Base-by-base conservation (phyloP, 139 green algal genomes). In the Pedinophyceae sp. region DNA sequence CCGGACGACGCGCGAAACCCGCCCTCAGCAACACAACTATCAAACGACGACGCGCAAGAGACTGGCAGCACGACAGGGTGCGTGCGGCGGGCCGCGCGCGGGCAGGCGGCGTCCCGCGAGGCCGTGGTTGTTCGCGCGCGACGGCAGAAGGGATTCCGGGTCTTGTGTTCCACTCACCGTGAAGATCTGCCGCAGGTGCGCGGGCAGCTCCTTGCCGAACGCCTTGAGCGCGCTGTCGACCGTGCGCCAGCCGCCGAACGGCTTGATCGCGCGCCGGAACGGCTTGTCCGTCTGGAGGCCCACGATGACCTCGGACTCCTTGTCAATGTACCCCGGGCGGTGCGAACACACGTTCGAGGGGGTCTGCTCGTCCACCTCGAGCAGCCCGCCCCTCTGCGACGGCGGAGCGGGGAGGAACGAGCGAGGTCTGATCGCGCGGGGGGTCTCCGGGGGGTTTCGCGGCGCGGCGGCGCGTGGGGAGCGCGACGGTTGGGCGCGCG, bases 211-310 rank as follows among this genome's bases (percentile, higher is more conserved):
- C 48, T 48, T 72, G 50, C 67, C 73, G 52, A 77, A 79, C 13
- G 64, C 55, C 59, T 76, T 50, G 19, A 86, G 69, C 15, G 77
- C 77, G n/a, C 58, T 58, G 55, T 79, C 71, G 38, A 88, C 77
- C 66, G 83, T 73, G 61, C 70, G 64, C 30, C 74, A 70, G 22
- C 79, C 79, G 26, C 79, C 79, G 60, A 76, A 59, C 0, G 78
- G 75, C 67, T 88, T 88, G 58, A 88, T 86, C 28, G 71, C 69
- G 29, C 79, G 67, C 65, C 83, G 80, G 1, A 88, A 67, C 3
- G 78, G 75, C 47, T 47, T 52, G 53, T 86, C 73, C 3, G 79
- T 82, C 65, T 87, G 79, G 46, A 84, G 54, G 27, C 74, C 73
- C 39, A 80, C 70, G 34, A 84, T 54, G 41, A 66, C 55, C 57